Conservation (phyloP, 1,284 basidiomycete species). For the Austroboletus rostrupii region DNA sequence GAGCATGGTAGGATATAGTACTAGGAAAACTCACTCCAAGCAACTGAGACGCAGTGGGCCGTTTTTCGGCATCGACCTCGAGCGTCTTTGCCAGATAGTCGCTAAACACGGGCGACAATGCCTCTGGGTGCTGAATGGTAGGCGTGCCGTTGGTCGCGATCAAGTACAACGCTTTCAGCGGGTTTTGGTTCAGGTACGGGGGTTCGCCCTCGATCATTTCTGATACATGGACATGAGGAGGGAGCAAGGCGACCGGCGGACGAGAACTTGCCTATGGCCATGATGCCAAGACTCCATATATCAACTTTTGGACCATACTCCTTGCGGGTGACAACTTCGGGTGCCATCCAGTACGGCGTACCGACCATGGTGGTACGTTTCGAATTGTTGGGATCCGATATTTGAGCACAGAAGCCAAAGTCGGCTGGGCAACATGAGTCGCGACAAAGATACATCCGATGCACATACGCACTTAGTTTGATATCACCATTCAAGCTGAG, state of each 20-base stretch:
- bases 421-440: constrained; percentile 61
- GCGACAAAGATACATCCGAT: neutral
- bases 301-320: constrained; percentile 99
- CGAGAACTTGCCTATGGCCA: constrained; percentile 80
- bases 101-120: constrained; percentile 81
- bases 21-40: constrained; percentile 57
- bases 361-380: constrained; percentile 99
- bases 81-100: constrained; percentile 90
- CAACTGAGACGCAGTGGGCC: constrained; percentile 84
- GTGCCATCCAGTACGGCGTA: constrained; percentile 99
- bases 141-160: constrained; percentile 99
- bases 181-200: constrained; percentile 96
- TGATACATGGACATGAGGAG: constrained; percentile 28
- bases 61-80: constrained; percentile 91
- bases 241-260: neutral
- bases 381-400: constrained; percentile 83
- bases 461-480: constrained; percentile 80
- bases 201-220: constrained; percentile 99
- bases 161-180: constrained; percentile 90
- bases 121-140: constrained; percentile 93
- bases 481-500: constrained; percentile 92
- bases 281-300: constrained; percentile 97
- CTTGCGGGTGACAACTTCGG: constrained; percentile 96
- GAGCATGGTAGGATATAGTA: neutral
- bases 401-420: constrained; percentile 98